Evolutionary conservation across 1,284 basidiomycete genomes (phyloP).

Genomic region (Melampsora americana): DNA sequence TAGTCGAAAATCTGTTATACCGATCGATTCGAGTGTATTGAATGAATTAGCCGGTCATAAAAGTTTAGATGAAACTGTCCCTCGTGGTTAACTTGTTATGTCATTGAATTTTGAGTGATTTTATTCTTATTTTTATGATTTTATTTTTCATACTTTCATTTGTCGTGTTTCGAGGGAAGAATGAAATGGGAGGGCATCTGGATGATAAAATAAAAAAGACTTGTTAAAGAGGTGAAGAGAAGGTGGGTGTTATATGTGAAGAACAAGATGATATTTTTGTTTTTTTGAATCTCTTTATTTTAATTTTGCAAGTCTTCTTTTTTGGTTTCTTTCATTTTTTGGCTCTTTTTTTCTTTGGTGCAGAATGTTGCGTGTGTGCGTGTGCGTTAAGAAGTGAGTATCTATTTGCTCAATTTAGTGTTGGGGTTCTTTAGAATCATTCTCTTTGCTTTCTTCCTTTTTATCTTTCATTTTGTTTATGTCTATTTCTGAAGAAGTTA

Average conservation of each 20-base stretch:
- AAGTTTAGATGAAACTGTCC: slow-evolving; percentile 47
- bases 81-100: background rate
- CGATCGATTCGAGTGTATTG: slow-evolving; percentile 54
- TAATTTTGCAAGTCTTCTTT: no score
- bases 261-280: background rate
- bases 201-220: background rate
- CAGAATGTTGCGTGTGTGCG: no score
- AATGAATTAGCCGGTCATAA: slow-evolving; percentile 55
- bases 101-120: background rate
- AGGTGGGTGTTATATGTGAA: background rate
- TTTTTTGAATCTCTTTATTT: no score
- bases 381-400: no score
- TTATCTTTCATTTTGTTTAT: background rate
- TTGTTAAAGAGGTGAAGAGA: background rate
- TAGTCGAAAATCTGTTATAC: slow-evolving; percentile 54
- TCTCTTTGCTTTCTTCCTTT: background rate
- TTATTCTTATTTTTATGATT: slow-evolving; percentile 1
- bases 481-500: no score
- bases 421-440: no score
- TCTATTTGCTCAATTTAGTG: no score
- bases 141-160: slow-evolving; percentile 11
- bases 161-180: background rate
- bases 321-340: no score
- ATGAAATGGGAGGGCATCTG: background rate
- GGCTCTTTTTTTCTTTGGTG: no score